Base-by-base conservation (phyloP, 768 basidiomycete species). In the Kwoniella bestiolae region DNA sequence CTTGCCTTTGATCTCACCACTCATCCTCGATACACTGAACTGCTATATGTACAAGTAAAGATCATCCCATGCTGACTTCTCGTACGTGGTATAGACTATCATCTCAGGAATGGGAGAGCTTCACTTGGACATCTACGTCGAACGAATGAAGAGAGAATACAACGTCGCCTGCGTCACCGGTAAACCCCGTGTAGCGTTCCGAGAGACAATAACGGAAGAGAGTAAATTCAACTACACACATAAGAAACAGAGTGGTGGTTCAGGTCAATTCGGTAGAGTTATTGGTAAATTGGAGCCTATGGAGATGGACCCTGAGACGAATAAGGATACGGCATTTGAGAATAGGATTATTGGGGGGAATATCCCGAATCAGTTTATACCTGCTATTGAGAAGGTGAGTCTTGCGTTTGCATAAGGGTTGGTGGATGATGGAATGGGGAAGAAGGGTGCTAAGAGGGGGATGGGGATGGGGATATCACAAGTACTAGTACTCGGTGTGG, bases 41-140 rank as follows among this genome's bases (percentile, higher is more conserved):
- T n/a, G n/a, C n/a, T n/a, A n/a, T n/a, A n/a, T n/a, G n/a, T n/a
- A n/a, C n/a, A n/a, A n/a, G n/a, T n/a, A n/a, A n/a, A n/a, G 3
- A 31, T 23, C 6, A 23, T 7, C 28, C 3, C 38, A 7, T 9
- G 16, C 29, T 23, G 21, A 25, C 28, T 7, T 56, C 34, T 25
- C 51, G n/a, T 46, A 23, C 18, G 69, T n/a, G 28, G 26, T 21
- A 45, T 70, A 94, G 91, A 98, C 95, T 16, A 98, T 99, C 81
- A 97, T 99, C 70, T 97, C 94, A 31, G 96, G 96, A 23, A 99
- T 99, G 96, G 96, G 96, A 26, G 96, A 99, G 81, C 87, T 99
- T 18, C 96, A 99, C 79, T 86, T 99, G 25, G 96, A 99, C 77
- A 95, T 99, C 77, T 98, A 99, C 82, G 94, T 97, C 66, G 96